Conservation (phyloP, 441 rosid species). For the Kokia cookei region DNA sequence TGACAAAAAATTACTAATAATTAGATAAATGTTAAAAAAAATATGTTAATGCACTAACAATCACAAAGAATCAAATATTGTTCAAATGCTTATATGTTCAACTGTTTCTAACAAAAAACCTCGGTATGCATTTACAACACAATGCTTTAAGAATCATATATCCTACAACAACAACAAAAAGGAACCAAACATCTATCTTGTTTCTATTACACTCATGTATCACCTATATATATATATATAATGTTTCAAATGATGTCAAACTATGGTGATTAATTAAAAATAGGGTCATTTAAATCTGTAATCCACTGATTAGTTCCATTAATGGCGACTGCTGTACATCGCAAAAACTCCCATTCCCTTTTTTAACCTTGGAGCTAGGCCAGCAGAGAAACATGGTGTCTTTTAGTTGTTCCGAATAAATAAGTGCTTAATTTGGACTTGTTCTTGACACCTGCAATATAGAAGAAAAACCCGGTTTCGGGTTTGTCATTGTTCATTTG, state of each 20-base stretch:
- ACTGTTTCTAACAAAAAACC: not conserved
- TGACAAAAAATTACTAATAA: too few species aligned
- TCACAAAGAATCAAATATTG: not conserved
- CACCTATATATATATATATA: not conserved
- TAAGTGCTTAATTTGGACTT: not conserved
- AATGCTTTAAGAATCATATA: not conserved
- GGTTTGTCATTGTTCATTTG: not conserved
- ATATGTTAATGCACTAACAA: not conserved
- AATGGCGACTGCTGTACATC: not conserved
- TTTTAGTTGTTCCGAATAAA: not conserved
- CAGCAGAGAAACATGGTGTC: not conserved
- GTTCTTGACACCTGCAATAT: not conserved
- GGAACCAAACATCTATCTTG: not conserved
- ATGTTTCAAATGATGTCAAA: not conserved
- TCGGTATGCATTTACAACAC: not conserved
- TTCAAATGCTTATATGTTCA: not conserved
- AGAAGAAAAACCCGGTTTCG: not conserved
- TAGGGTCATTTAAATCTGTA: not conserved
- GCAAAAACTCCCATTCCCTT: not conserved
- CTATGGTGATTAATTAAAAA: not conserved
- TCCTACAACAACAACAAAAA: not conserved
- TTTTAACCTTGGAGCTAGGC: not conserved
- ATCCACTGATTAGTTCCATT: not conserved
- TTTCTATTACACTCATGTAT: not conserved
- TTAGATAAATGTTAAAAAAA: too few species aligned